phyloP scores from a whole-genome alignment of 1,139 yeast genomes.

The Blastobotrys persicus region DNA sequence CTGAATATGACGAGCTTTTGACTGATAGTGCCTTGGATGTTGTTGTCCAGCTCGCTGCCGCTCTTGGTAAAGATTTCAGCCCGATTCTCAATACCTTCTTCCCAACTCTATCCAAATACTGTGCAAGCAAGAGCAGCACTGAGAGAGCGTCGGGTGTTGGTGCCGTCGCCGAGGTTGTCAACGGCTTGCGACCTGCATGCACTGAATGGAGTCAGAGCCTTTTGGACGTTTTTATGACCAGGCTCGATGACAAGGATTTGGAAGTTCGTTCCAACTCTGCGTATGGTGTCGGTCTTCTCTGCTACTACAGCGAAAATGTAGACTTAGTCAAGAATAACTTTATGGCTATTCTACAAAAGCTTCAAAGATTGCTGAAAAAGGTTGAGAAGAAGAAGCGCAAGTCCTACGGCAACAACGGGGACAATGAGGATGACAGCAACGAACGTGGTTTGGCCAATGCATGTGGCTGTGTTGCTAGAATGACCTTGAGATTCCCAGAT shows the following conservation, averaged over 20 bases:
- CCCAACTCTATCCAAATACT: slow-evolving; percentile 58
- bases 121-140: slow-evolving; percentile 60
- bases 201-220: slow-evolving; percentile 71
- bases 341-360: slow-evolving; percentile 66
- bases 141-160: slow-evolving; percentile 88
- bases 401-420: slow-evolving; percentile 50
- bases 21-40: slow-evolving; percentile 87
- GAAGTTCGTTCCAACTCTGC: slow-evolving; percentile 97
- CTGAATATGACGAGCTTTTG: slow-evolving; percentile 84
- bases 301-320: slow-evolving; percentile 51
- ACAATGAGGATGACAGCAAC: slow-evolving; percentile 79
- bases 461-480: slow-evolving; percentile 94
- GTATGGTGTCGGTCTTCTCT: slow-evolving; percentile 85
- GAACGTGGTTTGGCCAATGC: slow-evolving; percentile 90
- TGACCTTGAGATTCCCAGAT: slow-evolving; percentile 70
- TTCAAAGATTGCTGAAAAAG: slow-evolving; percentile 75
- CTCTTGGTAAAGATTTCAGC: slow-evolving; percentile 71
- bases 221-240: slow-evolving; percentile 63
- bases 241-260: slow-evolving; percentile 73
- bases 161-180: slow-evolving; percentile 83
- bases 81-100: slow-evolving; percentile 73
- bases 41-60: slow-evolving; percentile 68
- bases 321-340: slow-evolving; percentile 62
- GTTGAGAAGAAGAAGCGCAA: slow-evolving; percentile 58
- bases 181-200: slow-evolving; percentile 61